Conservation (phyloP, 2,329 filamentous ascomycete species). For the Aspergillus piperis region DNA sequence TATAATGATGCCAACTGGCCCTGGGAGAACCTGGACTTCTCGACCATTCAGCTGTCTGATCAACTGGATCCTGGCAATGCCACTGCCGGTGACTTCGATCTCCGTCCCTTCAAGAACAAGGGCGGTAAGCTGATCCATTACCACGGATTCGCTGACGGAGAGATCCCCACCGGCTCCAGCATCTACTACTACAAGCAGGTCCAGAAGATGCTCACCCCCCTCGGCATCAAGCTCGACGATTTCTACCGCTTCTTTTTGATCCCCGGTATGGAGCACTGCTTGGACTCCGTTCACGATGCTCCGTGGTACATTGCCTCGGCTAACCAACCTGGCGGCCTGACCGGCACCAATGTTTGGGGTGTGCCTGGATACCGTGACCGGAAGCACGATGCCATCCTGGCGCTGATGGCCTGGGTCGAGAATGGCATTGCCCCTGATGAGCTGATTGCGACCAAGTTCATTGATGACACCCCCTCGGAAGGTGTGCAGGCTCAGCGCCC, state of each 20-base stretch:
- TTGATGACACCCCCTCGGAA: not conserved
- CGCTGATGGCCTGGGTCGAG: conserved; percentile 24
- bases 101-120: conserved; percentile 10
- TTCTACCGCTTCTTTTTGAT: conserved; percentile 22
- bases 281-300: conserved; percentile 5
- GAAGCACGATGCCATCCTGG: conserved; percentile 19
- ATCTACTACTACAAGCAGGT: conserved; percentile 11
- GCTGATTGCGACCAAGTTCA: conserved; percentile 18
- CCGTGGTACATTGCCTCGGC: conserved; percentile 10
- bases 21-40: conserved; percentile 41
- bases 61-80: conserved; percentile 14
- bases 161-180: conserved; percentile 18
- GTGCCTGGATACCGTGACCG: conserved; percentile 13
- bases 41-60: conserved; percentile 35
- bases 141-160: conserved; percentile 19
- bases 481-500: conserved; percentile 3
- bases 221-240: conserved; percentile 11
- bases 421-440: conserved; percentile 16
- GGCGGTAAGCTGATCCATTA: conserved; percentile 21
- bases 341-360: conserved; percentile 4
- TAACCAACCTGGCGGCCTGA: not conserved
- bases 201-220: not conserved
- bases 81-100: conserved; percentile 13
- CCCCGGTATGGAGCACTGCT: conserved; percentile 18
- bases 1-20: conserved; percentile 45